Conservation (phyloP, 345 rosid genomes). For the Firmiana major region DNA sequence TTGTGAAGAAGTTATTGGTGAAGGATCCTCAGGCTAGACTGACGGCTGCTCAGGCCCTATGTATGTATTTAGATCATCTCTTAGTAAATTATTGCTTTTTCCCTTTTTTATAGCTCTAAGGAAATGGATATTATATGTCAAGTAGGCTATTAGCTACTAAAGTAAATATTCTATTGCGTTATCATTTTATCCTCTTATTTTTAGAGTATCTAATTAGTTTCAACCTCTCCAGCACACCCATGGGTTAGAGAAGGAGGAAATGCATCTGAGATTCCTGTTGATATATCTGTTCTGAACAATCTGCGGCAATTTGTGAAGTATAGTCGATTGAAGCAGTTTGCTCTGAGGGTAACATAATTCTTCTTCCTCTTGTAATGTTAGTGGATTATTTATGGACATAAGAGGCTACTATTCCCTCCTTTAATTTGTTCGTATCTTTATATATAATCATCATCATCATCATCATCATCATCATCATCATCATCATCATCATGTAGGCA, state of each 20-base stretch:
- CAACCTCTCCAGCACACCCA: constrained; percentile 73
- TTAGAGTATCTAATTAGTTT: constrained; percentile 16
- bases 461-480: too few species aligned
- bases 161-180: neutral
- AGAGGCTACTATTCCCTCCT: neutral
- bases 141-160: neutral
- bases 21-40: constrained; percentile 90
- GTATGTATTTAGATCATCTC: constrained; percentile 42
- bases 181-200: neutral
- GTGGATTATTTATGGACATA: constrained; percentile 9
- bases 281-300: constrained; percentile 86
- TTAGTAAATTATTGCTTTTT: neutral
- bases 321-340: constrained; percentile 90
- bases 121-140: neutral
- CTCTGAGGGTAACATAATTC: constrained; percentile 61
- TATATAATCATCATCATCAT: constrained; percentile 13
- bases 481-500: constrained; percentile 47
- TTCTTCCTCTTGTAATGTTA: neutral
- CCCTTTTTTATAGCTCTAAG: neutral
- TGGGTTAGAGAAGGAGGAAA: constrained; percentile 99
- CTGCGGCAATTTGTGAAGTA: constrained; percentile 95
- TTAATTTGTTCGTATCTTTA: neutral
- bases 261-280: constrained; percentile 96
- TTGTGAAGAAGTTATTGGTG: constrained; percentile 81
- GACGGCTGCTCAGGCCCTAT: constrained; percentile 96